phyloP scores from a whole-genome alignment of 306 rosid genomes.

The Cicer yamashitae region DNA sequence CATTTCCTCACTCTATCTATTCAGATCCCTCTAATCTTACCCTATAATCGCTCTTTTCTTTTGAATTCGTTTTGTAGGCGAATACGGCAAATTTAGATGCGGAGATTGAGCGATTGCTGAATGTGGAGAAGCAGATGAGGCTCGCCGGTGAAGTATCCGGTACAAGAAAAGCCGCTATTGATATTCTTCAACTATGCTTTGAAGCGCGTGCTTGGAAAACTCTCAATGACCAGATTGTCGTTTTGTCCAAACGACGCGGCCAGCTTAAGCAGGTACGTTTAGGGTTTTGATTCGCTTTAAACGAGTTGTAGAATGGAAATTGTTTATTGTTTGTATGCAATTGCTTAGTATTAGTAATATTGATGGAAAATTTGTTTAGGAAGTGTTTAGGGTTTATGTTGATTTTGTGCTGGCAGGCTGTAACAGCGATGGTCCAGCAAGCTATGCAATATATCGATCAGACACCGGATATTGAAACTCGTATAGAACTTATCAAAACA shows the following conservation, averaged over 20 bases:
- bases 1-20: too few relatives aligned
- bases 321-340: neutral
- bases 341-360: neutral
- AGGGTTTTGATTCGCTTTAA: conserved; percentile 39
- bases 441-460: conserved; percentile 91
- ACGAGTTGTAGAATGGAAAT: conserved; percentile 1
- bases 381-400: neutral
- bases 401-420: conserved; percentile 59
- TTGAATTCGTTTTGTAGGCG: conserved; percentile 51
- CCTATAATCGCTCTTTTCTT: neutral
- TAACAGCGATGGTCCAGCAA: conserved; percentile 94
- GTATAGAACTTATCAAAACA: conserved; percentile 80
- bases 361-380: conserved; percentile 3
- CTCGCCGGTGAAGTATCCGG: conserved; percentile 70
- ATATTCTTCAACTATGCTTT: conserved; percentile 80
- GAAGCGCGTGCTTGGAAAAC: conserved; percentile 87
- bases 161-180: conserved; percentile 80
- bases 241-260: conserved; percentile 91
- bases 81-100: conserved; percentile 62
- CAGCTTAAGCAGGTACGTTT: conserved; percentile 85
- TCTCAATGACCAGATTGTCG: conserved; percentile 90
- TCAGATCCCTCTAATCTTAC: too few relatives aligned
- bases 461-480: conserved; percentile 82
- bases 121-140: conserved; percentile 87
- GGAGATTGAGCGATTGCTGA: conserved; percentile 70